Evolutionary conservation across 805 yeast genomes (phyloP).

Genomic region (Saitoella complicata): DNA sequence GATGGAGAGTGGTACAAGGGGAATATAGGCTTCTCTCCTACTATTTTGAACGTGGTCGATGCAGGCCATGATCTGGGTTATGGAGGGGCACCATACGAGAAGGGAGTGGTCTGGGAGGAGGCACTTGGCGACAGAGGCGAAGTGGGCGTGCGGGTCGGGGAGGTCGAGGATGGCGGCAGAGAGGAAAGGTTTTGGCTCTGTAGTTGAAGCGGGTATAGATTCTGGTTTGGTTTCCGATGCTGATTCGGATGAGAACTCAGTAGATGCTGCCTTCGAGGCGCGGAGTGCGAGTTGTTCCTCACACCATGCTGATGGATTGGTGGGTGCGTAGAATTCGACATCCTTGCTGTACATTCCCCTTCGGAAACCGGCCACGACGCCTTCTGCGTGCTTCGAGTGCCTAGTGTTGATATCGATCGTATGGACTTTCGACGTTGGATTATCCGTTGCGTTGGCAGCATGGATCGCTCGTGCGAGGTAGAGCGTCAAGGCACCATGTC

Average conservation of each 20-base stretch:
- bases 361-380: constrained; percentile 25
- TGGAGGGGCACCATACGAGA: constrained; percentile 32
- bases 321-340: constrained; percentile 28
- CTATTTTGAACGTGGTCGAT: constrained; percentile 20
- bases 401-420: constrained; percentile 27
- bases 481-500: constrained; percentile 35
- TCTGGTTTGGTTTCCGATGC: no score
- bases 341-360: constrained; percentile 30
- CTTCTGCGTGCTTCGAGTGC: constrained; percentile 29
- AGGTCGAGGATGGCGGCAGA: constrained; percentile 33
- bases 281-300: constrained; percentile 12
- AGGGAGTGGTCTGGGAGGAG: constrained; percentile 29
- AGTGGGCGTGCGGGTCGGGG: constrained; percentile 27
- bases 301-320: constrained; percentile 16
- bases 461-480: constrained; percentile 30
- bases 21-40: constrained; percentile 1
- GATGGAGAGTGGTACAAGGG: constrained; percentile 16
- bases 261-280: constrained; percentile 1
- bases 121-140: constrained; percentile 21
- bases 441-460: constrained; percentile 24
- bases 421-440: constrained; percentile 18
- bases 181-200: constrained; percentile 15
- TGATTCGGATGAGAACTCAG: no score
- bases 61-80: constrained; percentile 32
- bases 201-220: no score